Evolutionary conservation across 306 rosid species (phyloP), one percentile per base, ranked within the genome.

Genomic region (Arachis stenosperma): DNA sequence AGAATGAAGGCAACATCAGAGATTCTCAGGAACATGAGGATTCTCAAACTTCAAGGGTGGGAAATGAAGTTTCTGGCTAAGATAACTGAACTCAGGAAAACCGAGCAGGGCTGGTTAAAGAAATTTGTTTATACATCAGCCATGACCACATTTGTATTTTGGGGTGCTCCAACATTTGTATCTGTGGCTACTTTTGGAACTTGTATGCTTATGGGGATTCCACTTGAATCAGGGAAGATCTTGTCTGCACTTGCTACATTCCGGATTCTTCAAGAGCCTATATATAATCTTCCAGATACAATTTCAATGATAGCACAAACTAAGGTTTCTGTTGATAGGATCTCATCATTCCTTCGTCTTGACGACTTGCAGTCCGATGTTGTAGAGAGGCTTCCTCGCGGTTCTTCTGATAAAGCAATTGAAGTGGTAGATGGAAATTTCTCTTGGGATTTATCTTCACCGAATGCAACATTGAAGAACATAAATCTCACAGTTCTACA

Each of bases 41-140:
- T 83, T 58, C 81, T 83, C 48, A 79, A 83, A 42, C 70, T 83
- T 1, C 79, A 83, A 71, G 84, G 74, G 39, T 83, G 84, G 84
- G 84, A 83, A 50, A 76, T 72, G 81, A 83, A 76, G 69, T 83
- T 83, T 41, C 27, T 72, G 43, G 70, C 83, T 0, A 78, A 75
- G 71, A 53, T 79, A 44, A 43, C 27, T 3, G 51, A 75, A 9
- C 63, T 65, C 2, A 71, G 87, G 52, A 57, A 50, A 15, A 47
- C 39, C 0, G 87, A 83, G 66, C 27, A 63, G 36, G 42, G 70
- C 3, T 83, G 77, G 81, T 43, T 83, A 44, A 79, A 54, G 11
- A 62, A 33, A 51, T 68, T 17, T 73, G 13, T 61, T 14, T 7
- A 61, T 42, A 48, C 69, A 10, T 10, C 15, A 7, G 77, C 61